Base-by-base conservation (phyloP, 495 filamentous ascomycete genomes). In the Hapsidospora chrysogenum region DNA sequence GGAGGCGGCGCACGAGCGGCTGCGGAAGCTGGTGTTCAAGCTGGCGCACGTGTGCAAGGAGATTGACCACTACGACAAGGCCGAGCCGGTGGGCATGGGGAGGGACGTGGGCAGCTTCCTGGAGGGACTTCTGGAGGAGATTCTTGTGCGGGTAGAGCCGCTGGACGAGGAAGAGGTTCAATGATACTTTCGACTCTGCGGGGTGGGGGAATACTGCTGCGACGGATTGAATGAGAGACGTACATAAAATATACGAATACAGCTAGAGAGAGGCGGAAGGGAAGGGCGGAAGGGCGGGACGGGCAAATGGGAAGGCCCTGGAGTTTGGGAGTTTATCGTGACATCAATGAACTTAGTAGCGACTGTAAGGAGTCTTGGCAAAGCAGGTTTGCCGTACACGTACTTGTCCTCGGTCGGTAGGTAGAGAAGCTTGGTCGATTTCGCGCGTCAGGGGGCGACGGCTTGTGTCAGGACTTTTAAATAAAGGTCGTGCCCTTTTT, bases 111-210 rank as follows among this genome's bases (percentile, higher is more conserved):
- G 73, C 31, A 77, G 76, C 0, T 89, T 95, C 42, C 57, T 96
- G 20, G 89, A 97, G 53, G 86, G 81, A 2, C 73, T 94, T 41
- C 61, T 97, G 20, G 89, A 97, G 60, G 89, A 96, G 61, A 72
- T 96, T 11, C 64, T 97, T n/a, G 83, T 93, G 5, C 61, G 89
- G 22, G 79, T 96, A 21, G 87, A 94, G 53, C 78, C 82, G 6
- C 63, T 79, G 34, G 80, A 85, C 50, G 80, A 83, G 43, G 76
- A 75, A 27, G 68, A 64, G 15, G 47, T 30, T 10, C 44, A 46
- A 25, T 51, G 35, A 44, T 1, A 9, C 17, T 21, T 19, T 9
- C 26, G 33, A n/a, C 17, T 36, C 17, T 27, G 22, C 20, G 20
- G 21, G 26, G n/a, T 7, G 3, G 15, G 21, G 13, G 17, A 27